Evolutionary conservation across 2,329 filamentous ascomycete species (phyloP).

Genomic region (Scytalidium sp.): DNA sequence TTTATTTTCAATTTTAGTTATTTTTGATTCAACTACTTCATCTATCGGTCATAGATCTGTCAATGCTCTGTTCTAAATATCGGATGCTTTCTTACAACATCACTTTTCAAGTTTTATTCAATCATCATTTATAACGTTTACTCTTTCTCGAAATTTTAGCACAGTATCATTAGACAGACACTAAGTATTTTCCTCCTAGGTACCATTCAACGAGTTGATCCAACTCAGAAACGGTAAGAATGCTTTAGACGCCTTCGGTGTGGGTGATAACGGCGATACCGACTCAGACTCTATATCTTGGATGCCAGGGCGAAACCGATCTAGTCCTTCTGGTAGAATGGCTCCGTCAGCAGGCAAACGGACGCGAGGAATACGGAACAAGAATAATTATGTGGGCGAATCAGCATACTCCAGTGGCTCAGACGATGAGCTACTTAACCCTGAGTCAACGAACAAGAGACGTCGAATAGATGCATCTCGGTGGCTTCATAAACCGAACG

Average conservation of each 20-base stretch:
- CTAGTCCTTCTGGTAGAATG: slow-evolving; percentile 10
- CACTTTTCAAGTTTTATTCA: not conserved
- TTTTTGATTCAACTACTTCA: too few relatives aligned
- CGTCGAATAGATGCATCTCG: not conserved
- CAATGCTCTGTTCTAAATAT: too few relatives aligned
- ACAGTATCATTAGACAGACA: not conserved
- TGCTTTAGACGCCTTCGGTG: slow-evolving; percentile 39
- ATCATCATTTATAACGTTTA: too few relatives aligned
- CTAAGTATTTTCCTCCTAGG: slow-evolving; percentile 27
- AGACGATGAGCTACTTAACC: not conserved
- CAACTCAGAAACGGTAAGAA: slow-evolving; percentile 41
- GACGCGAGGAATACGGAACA: slow-evolving; percentile 11
- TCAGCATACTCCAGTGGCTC: not conserved
- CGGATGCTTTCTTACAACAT: too few relatives aligned
- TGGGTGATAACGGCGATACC: slow-evolving; percentile 14
- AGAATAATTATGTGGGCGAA: slow-evolving; percentile 15
- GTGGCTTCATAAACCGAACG: not conserved
- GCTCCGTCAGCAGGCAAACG: slow-evolving; percentile 17
- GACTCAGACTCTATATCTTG: slow-evolving; percentile 8
- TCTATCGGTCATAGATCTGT: too few relatives aligned
- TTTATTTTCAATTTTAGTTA: too few relatives aligned
- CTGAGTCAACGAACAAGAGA: not conserved
- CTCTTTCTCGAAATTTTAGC: too few relatives aligned
- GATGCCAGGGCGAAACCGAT: slow-evolving; percentile 4
- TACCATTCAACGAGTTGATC: slow-evolving; percentile 41